Evolutionary conservation across 371 early-diverging fungal species (phyloP).

Genomic region (Choanephora cucurbitarum): DNA sequence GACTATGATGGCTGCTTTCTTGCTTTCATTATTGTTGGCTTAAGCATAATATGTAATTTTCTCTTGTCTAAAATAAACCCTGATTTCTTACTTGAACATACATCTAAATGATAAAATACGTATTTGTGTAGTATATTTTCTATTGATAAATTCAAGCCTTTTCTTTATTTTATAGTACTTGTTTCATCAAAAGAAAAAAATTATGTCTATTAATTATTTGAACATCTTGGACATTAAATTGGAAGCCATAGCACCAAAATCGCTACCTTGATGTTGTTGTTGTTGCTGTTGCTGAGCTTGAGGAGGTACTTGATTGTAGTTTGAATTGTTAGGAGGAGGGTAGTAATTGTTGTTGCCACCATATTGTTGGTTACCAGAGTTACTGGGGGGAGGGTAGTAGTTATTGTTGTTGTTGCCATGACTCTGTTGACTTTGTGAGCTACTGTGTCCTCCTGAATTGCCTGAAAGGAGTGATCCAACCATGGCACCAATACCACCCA

Average conservation of each 20-base stretch:
- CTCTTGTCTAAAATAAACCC: no score
- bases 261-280: constrained; percentile 8
- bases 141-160: no score
- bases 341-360: not conserved
- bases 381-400: not conserved
- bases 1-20: not conserved
- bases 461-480: constrained; percentile 32
- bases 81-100: no score
- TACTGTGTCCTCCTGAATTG: constrained; percentile 19
- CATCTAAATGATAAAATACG: no score
- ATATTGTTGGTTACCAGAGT: constrained; percentile 2
- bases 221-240: constrained; percentile 19
- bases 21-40: constrained; percentile 5
- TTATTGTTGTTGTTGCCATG: constrained; percentile 15
- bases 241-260: constrained; percentile 18
- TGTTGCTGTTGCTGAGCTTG: constrained; percentile 10
- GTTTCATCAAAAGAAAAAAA: no score
- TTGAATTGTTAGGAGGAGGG: not conserved
- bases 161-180: no score
- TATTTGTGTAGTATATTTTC: no score
- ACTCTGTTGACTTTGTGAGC: constrained; percentile 14
- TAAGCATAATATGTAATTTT: not conserved
- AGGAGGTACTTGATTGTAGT: constrained; percentile 8
- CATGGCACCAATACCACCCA: constrained; percentile 33
- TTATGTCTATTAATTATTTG: constrained; percentile 15